These are phyloP conservation scores for Hyphopichia burtonii DNA, from an alignment of 1,139 yeast genomes.

Conservation along the genomic window DNA sequence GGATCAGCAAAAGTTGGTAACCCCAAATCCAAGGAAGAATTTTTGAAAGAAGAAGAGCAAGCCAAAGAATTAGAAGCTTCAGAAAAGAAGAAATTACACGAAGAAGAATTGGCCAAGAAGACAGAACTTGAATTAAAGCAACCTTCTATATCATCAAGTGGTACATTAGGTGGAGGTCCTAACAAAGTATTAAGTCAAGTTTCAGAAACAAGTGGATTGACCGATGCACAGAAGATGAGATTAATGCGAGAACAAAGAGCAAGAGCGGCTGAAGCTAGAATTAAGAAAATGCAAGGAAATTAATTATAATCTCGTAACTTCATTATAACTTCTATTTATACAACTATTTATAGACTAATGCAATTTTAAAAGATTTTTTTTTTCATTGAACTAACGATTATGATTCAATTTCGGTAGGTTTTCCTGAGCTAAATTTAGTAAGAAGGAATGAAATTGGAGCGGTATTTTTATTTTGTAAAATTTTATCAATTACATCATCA, in stretches of 20 bases:
- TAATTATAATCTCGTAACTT: background rate
- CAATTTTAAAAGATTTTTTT: background rate
- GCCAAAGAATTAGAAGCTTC: conserved; percentile 30
- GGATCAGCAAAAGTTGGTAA: conserved; percentile 61
- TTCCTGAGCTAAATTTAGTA: conserved; percentile 2
- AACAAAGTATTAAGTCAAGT: conserved; percentile 8
- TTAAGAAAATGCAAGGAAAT: conserved; percentile 24
- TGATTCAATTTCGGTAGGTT: background rate
- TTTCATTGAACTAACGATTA: too few species aligned
- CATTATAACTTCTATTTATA: background rate
- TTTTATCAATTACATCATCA: conserved; percentile 12
- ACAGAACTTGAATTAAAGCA: conserved; percentile 39
- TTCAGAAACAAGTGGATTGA: conserved; percentile 34
- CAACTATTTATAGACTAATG: background rate
- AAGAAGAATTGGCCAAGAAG: conserved; percentile 41
- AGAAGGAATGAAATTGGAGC: conserved; percentile 1
- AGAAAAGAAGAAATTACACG: conserved; percentile 38
- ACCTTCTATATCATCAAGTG: conserved; percentile 30
- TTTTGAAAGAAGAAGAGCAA: conserved; percentile 42
- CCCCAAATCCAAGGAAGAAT: conserved; percentile 62
- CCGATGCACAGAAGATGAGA: conserved; percentile 69
- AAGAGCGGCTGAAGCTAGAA: conserved; percentile 92
- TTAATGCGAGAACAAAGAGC: conserved; percentile 94
- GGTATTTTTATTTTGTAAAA: background rate
- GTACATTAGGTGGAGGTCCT: conserved; percentile 25